Evolutionary conservation across 1,139 yeast genomes (phyloP).

Genomic region (Zygosaccharomyces pseudobailii): DNA sequence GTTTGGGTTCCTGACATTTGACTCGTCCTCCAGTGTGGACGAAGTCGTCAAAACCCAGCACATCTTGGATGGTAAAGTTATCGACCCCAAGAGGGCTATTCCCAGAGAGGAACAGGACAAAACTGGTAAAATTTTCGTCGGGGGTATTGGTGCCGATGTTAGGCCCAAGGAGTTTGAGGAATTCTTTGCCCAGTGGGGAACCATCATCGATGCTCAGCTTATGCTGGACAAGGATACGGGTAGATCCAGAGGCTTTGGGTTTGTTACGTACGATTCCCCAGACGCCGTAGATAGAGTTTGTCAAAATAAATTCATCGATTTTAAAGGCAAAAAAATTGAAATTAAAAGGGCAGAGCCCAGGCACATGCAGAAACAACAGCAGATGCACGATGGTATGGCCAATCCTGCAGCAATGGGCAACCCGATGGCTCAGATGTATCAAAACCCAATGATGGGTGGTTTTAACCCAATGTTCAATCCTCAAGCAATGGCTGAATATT

Average conservation of each 20-base stretch:
- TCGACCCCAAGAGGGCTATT: slow-evolving; percentile 96
- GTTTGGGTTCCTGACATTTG: slow-evolving; percentile 90
- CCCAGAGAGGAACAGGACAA: slow-evolving; percentile 98
- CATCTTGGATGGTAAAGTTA: slow-evolving; percentile 89
- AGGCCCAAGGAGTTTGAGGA: slow-evolving; percentile 87
- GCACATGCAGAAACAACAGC: slow-evolving; percentile 46
- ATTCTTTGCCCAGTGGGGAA: slow-evolving; percentile 86
- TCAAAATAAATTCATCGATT: slow-evolving; percentile 71
- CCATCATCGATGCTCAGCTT: slow-evolving; percentile 91
- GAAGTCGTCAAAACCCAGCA: slow-evolving; percentile 86
- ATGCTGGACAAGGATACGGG: slow-evolving; percentile 99
- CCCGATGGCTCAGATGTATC: slow-evolving; percentile 28
- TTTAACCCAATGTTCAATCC: slow-evolving; percentile 79
- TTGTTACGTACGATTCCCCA: slow-evolving; percentile 92
- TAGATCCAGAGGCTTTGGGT: slow-evolving; percentile 96
- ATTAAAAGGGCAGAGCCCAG: slow-evolving; percentile 98
- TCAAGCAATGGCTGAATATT: slow-evolving; percentile 83
- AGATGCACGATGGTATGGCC: slow-evolving; percentile 17
- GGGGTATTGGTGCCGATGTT: slow-evolving; percentile 95
- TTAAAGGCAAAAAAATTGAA: slow-evolving; percentile 90
- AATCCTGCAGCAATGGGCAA: slow-evolving; percentile 15
- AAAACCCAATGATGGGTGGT: slow-evolving; percentile 41
- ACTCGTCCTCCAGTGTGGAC: slow-evolving; percentile 76
- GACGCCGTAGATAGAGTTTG: slow-evolving; percentile 93
- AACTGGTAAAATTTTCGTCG: slow-evolving; percentile 95